Conservation (phyloP, 495 filamentous ascomycete genomes). For the Apodospora peruviana region DNA sequence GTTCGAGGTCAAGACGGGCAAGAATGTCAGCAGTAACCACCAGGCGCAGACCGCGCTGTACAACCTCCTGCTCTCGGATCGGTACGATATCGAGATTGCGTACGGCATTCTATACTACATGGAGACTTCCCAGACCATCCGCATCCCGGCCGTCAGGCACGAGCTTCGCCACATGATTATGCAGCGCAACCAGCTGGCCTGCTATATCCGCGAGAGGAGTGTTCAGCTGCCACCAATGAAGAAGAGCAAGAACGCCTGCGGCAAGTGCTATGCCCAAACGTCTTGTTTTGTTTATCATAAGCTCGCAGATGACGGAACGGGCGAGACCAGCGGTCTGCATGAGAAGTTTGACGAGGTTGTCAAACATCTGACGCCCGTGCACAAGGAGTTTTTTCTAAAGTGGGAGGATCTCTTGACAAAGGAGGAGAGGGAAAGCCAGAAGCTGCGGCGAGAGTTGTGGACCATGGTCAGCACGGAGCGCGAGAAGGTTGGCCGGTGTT, state of each 20-base stretch:
- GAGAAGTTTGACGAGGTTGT: conserved; percentile 72
- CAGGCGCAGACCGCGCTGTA: conserved; percentile 93
- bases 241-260: conserved; percentile 68
- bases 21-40: conserved; percentile 69
- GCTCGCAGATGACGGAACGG: conserved; percentile 76
- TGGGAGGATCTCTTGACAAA: conserved; percentile 93
- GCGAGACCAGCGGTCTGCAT: conserved; percentile 70
- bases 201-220: conserved; percentile 72
- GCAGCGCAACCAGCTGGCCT: conserved; percentile 84
- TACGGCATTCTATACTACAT: conserved; percentile 93
- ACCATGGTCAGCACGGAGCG: conserved; percentile 87
- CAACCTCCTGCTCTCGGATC: conserved; percentile 85
- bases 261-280: conserved; percentile 78
- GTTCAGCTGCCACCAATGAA: conserved; percentile 79
- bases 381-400: conserved; percentile 81
- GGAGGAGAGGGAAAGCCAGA: conserved; percentile 83
- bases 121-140: conserved; percentile 76
- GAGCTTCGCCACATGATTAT: conserved; percentile 95
- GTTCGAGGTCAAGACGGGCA: conserved; percentile 92
- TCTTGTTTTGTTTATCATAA: conserved; percentile 93
- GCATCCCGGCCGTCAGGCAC: conserved; percentile 75
- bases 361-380: conserved; percentile 61
- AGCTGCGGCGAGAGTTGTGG: conserved; percentile 85
- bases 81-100: conserved; percentile 85
- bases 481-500: conserved; percentile 73